Base-by-base conservation (phyloP, 805 yeast species). In the Pichia californica region DNA sequence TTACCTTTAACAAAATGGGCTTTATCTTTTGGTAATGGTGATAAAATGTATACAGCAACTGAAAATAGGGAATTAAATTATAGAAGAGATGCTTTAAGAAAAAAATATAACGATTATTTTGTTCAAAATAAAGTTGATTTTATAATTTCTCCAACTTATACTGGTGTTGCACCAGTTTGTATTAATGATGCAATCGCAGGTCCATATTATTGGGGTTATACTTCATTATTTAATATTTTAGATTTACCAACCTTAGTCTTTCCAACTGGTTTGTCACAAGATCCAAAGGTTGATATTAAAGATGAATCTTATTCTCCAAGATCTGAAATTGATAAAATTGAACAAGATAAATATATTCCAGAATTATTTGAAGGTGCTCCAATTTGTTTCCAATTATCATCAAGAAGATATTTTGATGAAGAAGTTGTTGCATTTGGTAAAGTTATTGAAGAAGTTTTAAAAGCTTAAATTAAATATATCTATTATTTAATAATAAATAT, bases 181-280 rank as follows among this genome's bases (percentile, higher is more conserved):
- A 76, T 73, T 38, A 69, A 72, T 26, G 59, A 61, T 31, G 67
- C 63, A 40, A 53, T 55, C 40, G 63, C 62, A 3, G 68, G 68
- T 40, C 73, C 82, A 7, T 76, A 74, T 59, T 82, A 82, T 62
- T 85, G 93, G 89, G 83, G 89, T 4, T 85, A 85, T 68, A 83
- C 91, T 6, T 66, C 88, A 2, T 69, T 82, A 49, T 85, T 79
- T 76, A 84, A 84, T 63, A 57, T 83, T 45, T 61, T 83, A 49
- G 94, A 85, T 60, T 69, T 77, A 55, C 88, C 94, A 33, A 76
- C 80, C 31, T 74, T 81, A 47, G 69, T 72, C 1, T 67, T 77
- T 63, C 88, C 83, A 53, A 73, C 86, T 5, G 78, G 84, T 9
- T 62, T 79, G 50, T 66, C 59, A 50, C 83, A 72, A 55, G 85